Conservation (phyloP, 2,329 filamentous ascomycete genomes). For the Daldinia sp. region DNA sequence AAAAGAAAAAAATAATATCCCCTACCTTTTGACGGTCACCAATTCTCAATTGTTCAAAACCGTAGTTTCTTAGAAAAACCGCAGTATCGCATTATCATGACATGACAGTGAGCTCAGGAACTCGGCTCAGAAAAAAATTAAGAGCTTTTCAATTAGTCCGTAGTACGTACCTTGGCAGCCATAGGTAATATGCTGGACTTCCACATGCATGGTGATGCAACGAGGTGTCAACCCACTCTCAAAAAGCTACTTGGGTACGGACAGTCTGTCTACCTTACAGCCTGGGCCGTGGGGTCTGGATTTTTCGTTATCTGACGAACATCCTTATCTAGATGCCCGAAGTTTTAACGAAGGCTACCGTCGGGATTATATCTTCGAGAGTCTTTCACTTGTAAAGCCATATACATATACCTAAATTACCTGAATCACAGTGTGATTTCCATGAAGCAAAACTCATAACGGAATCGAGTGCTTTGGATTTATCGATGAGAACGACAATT, state of each 20-base stretch:
- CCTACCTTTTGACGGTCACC: neutral
- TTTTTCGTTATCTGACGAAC: neutral
- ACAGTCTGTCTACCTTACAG: neutral
- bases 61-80: slow-evolving; percentile 11
- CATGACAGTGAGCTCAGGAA: slow-evolving; percentile 34
- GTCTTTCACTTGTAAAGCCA: neutral
- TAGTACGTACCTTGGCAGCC: slow-evolving; percentile 11
- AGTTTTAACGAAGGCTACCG: neutral
- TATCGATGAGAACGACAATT: too few species aligned
- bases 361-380: neutral
- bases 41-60: slow-evolving; percentile 11
- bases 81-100: slow-evolving; percentile 28
- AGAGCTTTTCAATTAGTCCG: slow-evolving; percentile 14
- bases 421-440: too few species aligned
- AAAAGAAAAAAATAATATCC: neutral
- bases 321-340: neutral
- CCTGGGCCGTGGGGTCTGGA: neutral
- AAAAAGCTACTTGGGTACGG: neutral
- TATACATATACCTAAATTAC: too few species aligned
- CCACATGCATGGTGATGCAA: slow-evolving; percentile 37
- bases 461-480: too few species aligned
- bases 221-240: slow-evolving; percentile 1
- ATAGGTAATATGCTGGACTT: neutral
- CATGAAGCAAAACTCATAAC: neutral
- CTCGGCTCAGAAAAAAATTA: slow-evolving; percentile 25